Evolutionary conservation across 352 stramenopile species (phyloP).

Genomic region (Phytopythium helicoides): DNA sequence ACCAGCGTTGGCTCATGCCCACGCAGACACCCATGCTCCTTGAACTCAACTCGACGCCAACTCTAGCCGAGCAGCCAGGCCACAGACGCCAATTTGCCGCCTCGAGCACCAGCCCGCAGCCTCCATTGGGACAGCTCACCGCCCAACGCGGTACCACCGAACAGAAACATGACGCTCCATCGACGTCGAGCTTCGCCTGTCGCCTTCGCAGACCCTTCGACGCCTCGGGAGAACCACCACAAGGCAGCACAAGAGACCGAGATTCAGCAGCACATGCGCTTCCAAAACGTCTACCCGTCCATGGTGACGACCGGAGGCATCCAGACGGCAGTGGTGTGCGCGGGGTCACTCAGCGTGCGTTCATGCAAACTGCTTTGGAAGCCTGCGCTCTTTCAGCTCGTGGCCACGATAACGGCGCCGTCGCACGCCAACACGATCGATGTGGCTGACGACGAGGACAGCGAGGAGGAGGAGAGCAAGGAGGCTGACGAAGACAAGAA

Average conservation of each 20-base stretch:
- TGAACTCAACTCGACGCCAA: too few species aligned
- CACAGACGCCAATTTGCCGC: slow-evolving; percentile 2
- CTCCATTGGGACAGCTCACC: not conserved
- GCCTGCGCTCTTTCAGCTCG: slow-evolving; percentile 21
- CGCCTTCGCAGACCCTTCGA: not conserved
- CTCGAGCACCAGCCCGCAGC: not conserved
- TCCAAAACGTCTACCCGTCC: slow-evolving; percentile 4
- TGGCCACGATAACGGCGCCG: slow-evolving; percentile 21
- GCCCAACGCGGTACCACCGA: slow-evolving; percentile 5
- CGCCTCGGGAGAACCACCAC: not conserved
- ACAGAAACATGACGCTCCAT: slow-evolving; percentile 11
- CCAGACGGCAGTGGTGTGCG: slow-evolving; percentile 15
- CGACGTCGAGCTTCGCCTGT: slow-evolving; percentile 4
- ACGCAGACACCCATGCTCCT: too few species aligned
- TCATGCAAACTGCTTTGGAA: slow-evolving; percentile 38
- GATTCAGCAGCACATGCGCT: slow-evolving; percentile 1
- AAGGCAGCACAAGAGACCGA: not conserved
- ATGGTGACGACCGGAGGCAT: slow-evolving; percentile 1
- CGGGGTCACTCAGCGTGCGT: slow-evolving; percentile 24
- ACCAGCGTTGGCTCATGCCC: too few species aligned
- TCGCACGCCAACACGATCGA: slow-evolving; percentile 18
- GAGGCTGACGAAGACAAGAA: slow-evolving; percentile 15
- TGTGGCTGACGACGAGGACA: slow-evolving; percentile 20
- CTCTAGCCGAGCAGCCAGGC: too few species aligned
- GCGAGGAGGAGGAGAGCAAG: slow-evolving; percentile 17